Evolutionary conservation across 441 rosid genomes (phyloP).

Genomic region (Erodium texanum): DNA sequence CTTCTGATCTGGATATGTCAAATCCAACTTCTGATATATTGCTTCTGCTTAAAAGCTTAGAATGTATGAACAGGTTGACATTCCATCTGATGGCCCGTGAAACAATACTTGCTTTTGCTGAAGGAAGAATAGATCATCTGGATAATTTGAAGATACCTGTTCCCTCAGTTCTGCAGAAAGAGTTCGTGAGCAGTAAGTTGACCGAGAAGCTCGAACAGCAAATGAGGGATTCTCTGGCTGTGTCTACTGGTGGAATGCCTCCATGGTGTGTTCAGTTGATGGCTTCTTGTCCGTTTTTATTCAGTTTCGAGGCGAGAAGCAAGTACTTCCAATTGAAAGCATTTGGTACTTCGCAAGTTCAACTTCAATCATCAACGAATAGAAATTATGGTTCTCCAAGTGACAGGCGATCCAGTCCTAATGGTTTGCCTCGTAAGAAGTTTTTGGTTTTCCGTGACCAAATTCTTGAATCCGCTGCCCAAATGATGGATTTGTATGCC

Average conservation of each 20-base stretch:
- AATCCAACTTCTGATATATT: constrained; percentile 55
- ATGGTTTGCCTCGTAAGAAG: constrained; percentile 59
- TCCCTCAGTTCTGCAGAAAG: constrained; percentile 49
- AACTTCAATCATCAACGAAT: constrained; percentile 16
- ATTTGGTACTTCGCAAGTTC: constrained; percentile 52
- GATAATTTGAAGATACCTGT: constrained; percentile 50
- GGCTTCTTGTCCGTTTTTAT: constrained; percentile 78
- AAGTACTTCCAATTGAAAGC: constrained; percentile 78
- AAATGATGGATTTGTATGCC: constrained; percentile 74
- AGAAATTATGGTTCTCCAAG: constrained; percentile 33
- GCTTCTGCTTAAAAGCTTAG: constrained; percentile 71
- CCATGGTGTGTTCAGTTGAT: constrained; percentile 84
- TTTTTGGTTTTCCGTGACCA: constrained; percentile 62
- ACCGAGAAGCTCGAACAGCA: constrained; percentile 95
- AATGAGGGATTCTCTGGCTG: constrained; percentile 67
- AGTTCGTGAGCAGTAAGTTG: constrained; percentile 74
- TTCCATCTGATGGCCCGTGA: constrained; percentile 62
- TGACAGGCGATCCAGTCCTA: constrained; percentile 41
- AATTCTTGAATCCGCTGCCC: constrained; percentile 71
- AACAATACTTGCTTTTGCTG: constrained; percentile 54
- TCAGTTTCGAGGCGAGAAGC: constrained; percentile 75
- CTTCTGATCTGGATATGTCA: constrained; percentile 47
- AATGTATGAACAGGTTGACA: constrained; percentile 56
- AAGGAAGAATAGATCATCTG: constrained; percentile 53
- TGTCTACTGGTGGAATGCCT: constrained; percentile 69